phyloP scores from a whole-genome alignment of 495 filamentous ascomycete genomes.

The Xylaria venustula region DNA sequence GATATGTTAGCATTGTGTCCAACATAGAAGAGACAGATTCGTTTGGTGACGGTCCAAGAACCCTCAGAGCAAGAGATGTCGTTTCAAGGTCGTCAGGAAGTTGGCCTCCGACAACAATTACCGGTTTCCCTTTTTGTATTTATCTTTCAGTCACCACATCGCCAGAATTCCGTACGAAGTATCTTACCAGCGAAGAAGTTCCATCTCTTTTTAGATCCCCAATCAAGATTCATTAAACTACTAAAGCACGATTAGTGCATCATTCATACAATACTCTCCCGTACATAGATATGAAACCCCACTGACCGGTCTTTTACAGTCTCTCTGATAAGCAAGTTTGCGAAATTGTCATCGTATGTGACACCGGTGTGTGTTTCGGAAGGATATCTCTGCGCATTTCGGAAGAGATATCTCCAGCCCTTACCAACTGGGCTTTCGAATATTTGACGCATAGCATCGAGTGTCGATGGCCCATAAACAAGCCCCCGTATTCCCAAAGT shows the following conservation, averaged over 20 bases:
- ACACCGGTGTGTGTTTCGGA: slow-evolving; percentile 11
- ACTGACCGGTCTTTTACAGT: slow-evolving; percentile 11
- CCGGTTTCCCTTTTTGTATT: neutral
- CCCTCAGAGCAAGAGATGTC: slow-evolving; percentile 13
- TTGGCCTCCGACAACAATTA: neutral
- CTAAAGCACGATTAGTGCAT: slow-evolving; percentile 3
- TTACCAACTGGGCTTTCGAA: slow-evolving; percentile 19
- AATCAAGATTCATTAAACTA: slow-evolving; percentile 10
- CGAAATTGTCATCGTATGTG: slow-evolving; percentile 10
- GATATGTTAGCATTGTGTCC: slow-evolving; percentile 10
- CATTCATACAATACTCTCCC: neutral
- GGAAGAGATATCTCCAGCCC: slow-evolving; percentile 20
- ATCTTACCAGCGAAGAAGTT: slow-evolving; percentile 20
- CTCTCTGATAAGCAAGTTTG: slow-evolving; percentile 13
- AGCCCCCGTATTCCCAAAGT: slow-evolving; percentile 22
- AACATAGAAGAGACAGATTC: slow-evolving; percentile 10
- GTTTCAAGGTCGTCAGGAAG: slow-evolving; percentile 16
- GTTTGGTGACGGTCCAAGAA: slow-evolving; percentile 6
- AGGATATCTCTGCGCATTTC: slow-evolving; percentile 13
- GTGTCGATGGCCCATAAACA: slow-evolving; percentile 8
- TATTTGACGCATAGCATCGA: slow-evolving; percentile 12
- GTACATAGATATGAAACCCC: neutral
- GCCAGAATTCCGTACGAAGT: neutral
- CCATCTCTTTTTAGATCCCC: slow-evolving; percentile 16
- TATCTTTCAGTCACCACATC: neutral